These are phyloP conservation scores for Apiospora kogelbergensis DNA, from an alignment of 2,329 filamentous ascomycete genomes.

Conservation along the genomic window DNA sequence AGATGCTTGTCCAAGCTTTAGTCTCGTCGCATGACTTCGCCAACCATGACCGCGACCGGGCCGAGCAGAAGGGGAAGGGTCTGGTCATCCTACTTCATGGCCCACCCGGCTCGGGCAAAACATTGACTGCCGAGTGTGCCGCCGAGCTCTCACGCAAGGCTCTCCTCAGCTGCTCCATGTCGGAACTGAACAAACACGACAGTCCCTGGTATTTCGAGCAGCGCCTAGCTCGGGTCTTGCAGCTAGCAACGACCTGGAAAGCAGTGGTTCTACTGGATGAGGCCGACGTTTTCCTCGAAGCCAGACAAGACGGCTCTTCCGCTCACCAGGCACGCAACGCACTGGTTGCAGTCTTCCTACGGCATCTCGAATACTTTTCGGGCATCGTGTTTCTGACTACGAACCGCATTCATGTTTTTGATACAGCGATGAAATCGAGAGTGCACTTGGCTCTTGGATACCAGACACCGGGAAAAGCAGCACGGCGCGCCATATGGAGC, in stretches of 20 bases:
- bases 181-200: not conserved
- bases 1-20: not conserved
- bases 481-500: conserved; percentile 21
- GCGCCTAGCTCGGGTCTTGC: not conserved
- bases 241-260: not conserved
- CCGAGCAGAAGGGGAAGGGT: not conserved
- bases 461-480: conserved; percentile 16
- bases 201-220: not conserved
- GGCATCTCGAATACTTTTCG: conserved; percentile 37
- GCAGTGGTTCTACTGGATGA: not conserved
- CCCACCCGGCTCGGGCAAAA: conserved; percentile 84
- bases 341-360: conserved; percentile 29
- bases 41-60: not conserved
- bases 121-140: conserved; percentile 29
- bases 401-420: conserved; percentile 32
- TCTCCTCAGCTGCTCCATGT: not conserved
- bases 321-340: not conserved
- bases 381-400: conserved; percentile 40
- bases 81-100: conserved; percentile 71
- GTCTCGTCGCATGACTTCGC: not conserved
- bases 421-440: conserved; percentile 33
- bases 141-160: not conserved
- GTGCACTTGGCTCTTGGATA: conserved; percentile 32
- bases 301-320: not conserved
- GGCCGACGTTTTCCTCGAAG: not conserved